phyloP scores from a whole-genome alignment of 2,329 filamentous ascomycete genomes.

The Reticulascus tulasneorum region DNA sequence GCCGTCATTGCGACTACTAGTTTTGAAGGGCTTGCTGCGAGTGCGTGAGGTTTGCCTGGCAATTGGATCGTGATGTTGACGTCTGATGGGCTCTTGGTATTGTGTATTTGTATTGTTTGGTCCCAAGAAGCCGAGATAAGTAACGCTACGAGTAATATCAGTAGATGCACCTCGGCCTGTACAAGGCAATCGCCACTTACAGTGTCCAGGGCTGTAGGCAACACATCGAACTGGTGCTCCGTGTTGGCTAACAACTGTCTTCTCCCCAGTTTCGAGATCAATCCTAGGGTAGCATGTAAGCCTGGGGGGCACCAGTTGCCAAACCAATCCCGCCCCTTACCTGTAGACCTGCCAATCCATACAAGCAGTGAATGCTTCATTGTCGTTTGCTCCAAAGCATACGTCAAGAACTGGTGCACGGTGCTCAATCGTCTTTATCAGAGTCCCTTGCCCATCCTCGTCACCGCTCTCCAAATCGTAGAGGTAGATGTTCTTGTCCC shows the following conservation, averaged over 20 bases:
- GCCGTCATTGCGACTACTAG: slow-evolving; percentile 94
- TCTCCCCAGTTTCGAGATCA: slow-evolving; percentile 67
- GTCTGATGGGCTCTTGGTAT: slow-evolving; percentile 49
- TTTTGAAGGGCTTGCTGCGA: slow-evolving; percentile 73
- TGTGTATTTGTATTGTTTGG: slow-evolving; percentile 80
- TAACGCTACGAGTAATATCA: slow-evolving; percentile 44
- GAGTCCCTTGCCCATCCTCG: slow-evolving; percentile 53
- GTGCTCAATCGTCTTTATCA: slow-evolving; percentile 73
- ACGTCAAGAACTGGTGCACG: slow-evolving; percentile 84
- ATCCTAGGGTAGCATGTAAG: slow-evolving; percentile 36
- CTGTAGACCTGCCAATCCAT: slow-evolving; percentile 82
- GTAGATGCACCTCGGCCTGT: not conserved
- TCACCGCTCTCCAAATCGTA: slow-evolving; percentile 67
- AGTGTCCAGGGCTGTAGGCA: slow-evolving; percentile 72
- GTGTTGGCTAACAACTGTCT: slow-evolving; percentile 76
- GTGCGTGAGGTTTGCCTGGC: slow-evolving; percentile 83
- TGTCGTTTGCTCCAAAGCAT: slow-evolving; percentile 80
- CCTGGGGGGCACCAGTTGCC: not conserved
- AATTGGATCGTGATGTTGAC: slow-evolving; percentile 64
- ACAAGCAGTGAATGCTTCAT: slow-evolving; percentile 80
- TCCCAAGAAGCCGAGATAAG: slow-evolving; percentile 94
- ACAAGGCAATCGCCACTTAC: slow-evolving; percentile 33
- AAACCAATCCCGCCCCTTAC: slow-evolving; percentile 36
- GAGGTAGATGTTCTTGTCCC: slow-evolving; percentile 88
- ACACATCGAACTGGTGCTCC: slow-evolving; percentile 75